Base-by-base conservation (phyloP, 805 yeast genomes). In the Torulaspora franciscae region DNA sequence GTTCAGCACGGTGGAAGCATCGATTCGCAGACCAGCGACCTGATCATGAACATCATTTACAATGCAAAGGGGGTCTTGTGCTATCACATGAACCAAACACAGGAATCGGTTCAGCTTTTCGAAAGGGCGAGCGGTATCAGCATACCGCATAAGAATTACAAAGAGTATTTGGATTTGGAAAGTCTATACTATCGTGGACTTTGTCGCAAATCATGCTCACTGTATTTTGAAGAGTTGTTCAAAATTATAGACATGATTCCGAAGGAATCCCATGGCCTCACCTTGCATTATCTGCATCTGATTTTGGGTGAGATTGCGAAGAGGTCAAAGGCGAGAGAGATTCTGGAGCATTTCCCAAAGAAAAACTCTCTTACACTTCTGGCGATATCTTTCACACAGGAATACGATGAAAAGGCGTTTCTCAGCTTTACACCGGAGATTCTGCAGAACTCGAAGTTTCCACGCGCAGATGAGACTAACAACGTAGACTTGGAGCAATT, bases 391-490 rank as follows among this genome's bases (percentile, higher is more conserved):
- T 39, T 32, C 23, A 32, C 40, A n/a, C 23, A 32, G 22, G 26
- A 39, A 32, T 34, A 24, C 32, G 9, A 43, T 11, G 65, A 62
- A 26, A 42, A 42, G 3, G 43, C 48, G 7, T 49, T 58, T 4
- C 30, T 61, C 6, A 11, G 43, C 1, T 28, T 54, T 19, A 57
- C 57, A 8, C 38, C 51, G 1, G 13, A 29, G 3, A 10, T 65
- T 1, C 34, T 71, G 14, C 42, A 58, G 2, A 36, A 51, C 0
- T 49, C 68, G 2, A 55, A 57, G 7, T 77, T 77, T 49, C 82
- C 82, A 0, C 62, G 58, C 25, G 77, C 81, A 1, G 61, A 66
- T 8, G 71, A 68, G 42, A 3, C 42, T 40, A 59, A 64, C 52
- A 47, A 68, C 51, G 33, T 32, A 22, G 42, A 56, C 43, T 38